Evolutionary conservation across 2,329 filamentous ascomycete species (phyloP), one percentile per base, ranked within the genome.

Genomic region (Hypomyces rosellus): DNA sequence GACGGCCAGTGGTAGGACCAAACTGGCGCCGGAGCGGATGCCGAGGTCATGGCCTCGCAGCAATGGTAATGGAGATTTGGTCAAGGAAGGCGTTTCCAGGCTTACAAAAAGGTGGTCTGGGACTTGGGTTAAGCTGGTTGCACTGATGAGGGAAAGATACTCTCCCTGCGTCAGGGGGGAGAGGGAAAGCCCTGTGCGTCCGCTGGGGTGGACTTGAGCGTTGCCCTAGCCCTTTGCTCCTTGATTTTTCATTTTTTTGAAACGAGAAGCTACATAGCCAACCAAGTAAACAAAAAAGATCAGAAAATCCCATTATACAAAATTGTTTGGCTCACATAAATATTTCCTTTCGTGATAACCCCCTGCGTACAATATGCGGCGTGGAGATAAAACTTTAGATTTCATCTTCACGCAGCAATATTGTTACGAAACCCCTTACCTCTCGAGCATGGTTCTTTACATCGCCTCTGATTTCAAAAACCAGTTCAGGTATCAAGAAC

Each of bases 81-180:
- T 41, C 40, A 33, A 46, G 48, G 51, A 38, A 41, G 59, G 58
- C 59, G 58, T 60, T 55, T 51, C 50, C 48, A 47, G 59, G 57
- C 59, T 62, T 61, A 37, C 40, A 46, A 42, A 42, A 48, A 16
- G 45, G 45, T 18, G 45, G 46, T 48, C 40, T 48, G n/a, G 50
- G 50, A 59, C 54, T 50, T 61, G 72, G 74, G 72, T 76, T 72
- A 74, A 77, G 64, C 82, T 81, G 78, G 78, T 73, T 77, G 85
- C 84, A 86, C 90, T 96, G 79, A 96, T 87, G 91, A 96, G 90
- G 92, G 92, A 97, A 97, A 97, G 92, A 97, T 90, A 96, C 86
- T 89, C 80, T 69, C 61, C 52, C 55, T 57, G 64, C 67, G 53
- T 51, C 41, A 49, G 48, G 46, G 53, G 36, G 39, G 54, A 64